Conservation (phyloP, 108 stramenopile species). For the Phaeodactylum tricornutum region DNA sequence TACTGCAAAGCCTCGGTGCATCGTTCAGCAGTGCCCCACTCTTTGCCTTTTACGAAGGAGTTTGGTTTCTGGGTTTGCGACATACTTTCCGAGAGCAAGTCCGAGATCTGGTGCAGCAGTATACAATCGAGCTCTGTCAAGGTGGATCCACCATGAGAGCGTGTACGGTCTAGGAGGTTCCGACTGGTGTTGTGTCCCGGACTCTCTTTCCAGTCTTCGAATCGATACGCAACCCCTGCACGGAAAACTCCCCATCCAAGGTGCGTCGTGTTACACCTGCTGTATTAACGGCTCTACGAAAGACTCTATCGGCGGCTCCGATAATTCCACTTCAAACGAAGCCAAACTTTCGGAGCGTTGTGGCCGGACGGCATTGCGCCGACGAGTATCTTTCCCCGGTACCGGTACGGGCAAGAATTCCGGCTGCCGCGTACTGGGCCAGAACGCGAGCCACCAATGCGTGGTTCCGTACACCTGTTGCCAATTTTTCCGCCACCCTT, state of each 20-base stretch:
- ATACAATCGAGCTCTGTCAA: constrained; percentile 30
- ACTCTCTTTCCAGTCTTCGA: too few relatives aligned
- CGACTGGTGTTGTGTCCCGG: too few relatives aligned
- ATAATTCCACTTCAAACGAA: too few relatives aligned
- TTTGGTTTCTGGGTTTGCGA: constrained; percentile 43
- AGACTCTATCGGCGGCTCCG: too few relatives aligned
- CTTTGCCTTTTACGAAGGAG: constrained; percentile 53
- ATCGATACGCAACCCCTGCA: too few relatives aligned
- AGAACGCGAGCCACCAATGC: constrained; percentile 20
- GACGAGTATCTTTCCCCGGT: constrained; percentile 28
- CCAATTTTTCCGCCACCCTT: constrained; percentile 59
- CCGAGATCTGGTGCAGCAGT: constrained; percentile 16
- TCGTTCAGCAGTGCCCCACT: constrained; percentile 45
- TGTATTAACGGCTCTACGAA: too few relatives aligned
- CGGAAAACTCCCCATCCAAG: too few relatives aligned
- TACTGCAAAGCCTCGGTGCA: constrained; percentile 30
- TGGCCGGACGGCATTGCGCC: too few relatives aligned
- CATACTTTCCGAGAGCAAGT: constrained; percentile 25
- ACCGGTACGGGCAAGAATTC: constrained; percentile 78
- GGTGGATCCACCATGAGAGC: constrained; percentile 19
- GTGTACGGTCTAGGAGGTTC: too few relatives aligned
- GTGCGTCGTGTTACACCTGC: too few relatives aligned
- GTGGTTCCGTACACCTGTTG: constrained; percentile 61
- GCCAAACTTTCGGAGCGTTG: too few relatives aligned
- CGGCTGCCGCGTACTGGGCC: constrained; percentile 66